phyloP scores from a whole-genome alignment of 768 basidiomycete species.

The Lyophyllum semitale region DNA sequence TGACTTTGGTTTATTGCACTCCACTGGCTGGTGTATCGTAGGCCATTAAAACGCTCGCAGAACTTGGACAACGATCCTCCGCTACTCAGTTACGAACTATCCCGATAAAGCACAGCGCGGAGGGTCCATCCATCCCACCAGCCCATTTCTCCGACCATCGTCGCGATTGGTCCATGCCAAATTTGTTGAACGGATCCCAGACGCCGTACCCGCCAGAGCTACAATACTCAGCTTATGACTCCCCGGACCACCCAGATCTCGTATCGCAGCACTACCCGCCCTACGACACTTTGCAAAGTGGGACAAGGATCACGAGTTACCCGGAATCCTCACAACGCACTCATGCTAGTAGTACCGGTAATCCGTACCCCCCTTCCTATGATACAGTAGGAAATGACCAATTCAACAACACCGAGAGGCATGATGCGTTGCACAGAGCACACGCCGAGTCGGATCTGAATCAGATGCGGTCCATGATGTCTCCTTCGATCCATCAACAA shows the following conservation, averaged over 20 bases:
- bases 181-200: conserved; percentile 1
- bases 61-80: neutral
- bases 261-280: neutral
- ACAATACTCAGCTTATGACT: neutral
- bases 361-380: neutral
- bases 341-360: neutral
- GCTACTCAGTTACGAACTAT: neutral
- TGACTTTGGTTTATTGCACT: neutral
- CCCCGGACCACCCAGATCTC: neutral
- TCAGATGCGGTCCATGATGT: neutral
- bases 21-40: neutral
- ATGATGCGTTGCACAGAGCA: neutral
- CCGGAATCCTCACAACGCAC: conserved; percentile 25
- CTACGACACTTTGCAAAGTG: neutral
- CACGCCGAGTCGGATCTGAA: neutral
- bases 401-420: neutral
- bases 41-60: neutral
- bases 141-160: conserved; percentile 2
- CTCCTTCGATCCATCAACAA: neutral
- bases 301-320: conserved; percentile 8
- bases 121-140: neutral
- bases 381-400: neutral
- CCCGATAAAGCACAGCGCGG: neutral
- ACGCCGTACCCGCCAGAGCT: neutral
- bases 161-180: neutral